Base-by-base conservation (phyloP, 495 filamentous ascomycete species). In the Penicillium daleae region DNA sequence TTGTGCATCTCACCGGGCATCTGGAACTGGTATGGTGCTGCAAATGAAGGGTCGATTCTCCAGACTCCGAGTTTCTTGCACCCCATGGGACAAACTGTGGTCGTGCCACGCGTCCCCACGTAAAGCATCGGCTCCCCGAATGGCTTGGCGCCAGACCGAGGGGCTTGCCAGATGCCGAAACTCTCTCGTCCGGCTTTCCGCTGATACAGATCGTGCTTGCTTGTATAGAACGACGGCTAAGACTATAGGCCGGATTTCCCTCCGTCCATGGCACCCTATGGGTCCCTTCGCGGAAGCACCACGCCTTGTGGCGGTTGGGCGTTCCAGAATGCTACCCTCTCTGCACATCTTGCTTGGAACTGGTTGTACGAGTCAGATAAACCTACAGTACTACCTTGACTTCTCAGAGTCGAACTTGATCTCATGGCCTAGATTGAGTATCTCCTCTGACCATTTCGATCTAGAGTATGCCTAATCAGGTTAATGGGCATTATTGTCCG, bases 1-100 rank as follows among this genome's bases (percentile, higher is more conserved):
- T 37, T 46, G 3, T 37, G 31, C 12, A 12, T 10, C 37, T 69
- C 67, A 69, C 67, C 64, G 67, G 50, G 21, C 37, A 35, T 62
- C 64, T 64, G 58, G 54, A 67, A 70, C 61, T 49, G 61, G 67
- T 21, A 61, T 62, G 48, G 54, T 50, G 52, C 19, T 44, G 42
- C 10, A 21, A 46, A 46, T 2, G 19, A 12, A 31, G 35, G 39
- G n/a, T 21, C 31, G 10, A 22, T 49, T 55, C 55, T 56, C 64
- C 60, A 53, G 60, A 55, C 31, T 44, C 35, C 56, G 35, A 56
- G 9, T 3, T n/a, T 32, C 13, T 15, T 29, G n/a, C 24, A 17
- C 51, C 60, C 62, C 62, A 48, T 59, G 57, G 60, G 33, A 49
- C 54, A 39, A 39, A 39, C 29, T 42, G n/a, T 40, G 26, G 53